Base-by-base conservation (phyloP, 768 basidiomycete genomes). In the Plicaturopsis crispa region DNA sequence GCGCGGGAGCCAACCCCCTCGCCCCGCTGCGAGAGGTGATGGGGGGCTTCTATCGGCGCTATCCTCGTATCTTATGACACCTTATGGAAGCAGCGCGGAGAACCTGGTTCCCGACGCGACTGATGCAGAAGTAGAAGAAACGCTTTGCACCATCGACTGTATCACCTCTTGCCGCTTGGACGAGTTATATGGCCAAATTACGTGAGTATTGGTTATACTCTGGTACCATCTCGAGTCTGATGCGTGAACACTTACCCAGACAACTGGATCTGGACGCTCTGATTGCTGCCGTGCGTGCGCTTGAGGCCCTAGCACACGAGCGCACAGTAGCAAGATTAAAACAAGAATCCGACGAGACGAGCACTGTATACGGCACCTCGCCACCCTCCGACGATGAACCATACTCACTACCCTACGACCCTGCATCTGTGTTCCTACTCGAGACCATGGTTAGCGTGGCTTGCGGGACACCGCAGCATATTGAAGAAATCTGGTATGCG, bases 21-120 rank as follows among this genome's bases (percentile, higher is more conserved):
- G 77, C 34, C 61, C 75, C 31, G 67, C 78, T 33, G 61, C 76
- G 20, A 67, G 84, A 57, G 75, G 66, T 35, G 94, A 98, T 41
- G 87, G 85, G n/a, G 96, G 96, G 14, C 65, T 99, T 14, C 67
- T 99, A 11, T 98, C 93, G 6, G 79, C 96, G 0, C 59, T 99
- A 38, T 98, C 94, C 2, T 93, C 89, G 1, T 99, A 99, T 59
- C 71, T 99, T 46, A 83, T 99, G 72, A 94, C 93, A 5, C 96
- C 96, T 1, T 98, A 98, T 52, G 75, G 77, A 12, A 51, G 73
- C 17, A 83, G 75, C 48, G 67, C 75, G 4, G 91, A 94, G n/a
- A 66, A 74, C 17, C 59, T 80, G n/a, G 73, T 88, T 2, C 80
- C 85, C 2, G 85, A 89, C 50, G 85, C 88, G n/a, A 92, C 85